A percentile compares a stretch with the other conserved stretches of the same genome.
Conservation (phyloP, 345 rosid genomes). For the Ceriops tagal region DNA sequence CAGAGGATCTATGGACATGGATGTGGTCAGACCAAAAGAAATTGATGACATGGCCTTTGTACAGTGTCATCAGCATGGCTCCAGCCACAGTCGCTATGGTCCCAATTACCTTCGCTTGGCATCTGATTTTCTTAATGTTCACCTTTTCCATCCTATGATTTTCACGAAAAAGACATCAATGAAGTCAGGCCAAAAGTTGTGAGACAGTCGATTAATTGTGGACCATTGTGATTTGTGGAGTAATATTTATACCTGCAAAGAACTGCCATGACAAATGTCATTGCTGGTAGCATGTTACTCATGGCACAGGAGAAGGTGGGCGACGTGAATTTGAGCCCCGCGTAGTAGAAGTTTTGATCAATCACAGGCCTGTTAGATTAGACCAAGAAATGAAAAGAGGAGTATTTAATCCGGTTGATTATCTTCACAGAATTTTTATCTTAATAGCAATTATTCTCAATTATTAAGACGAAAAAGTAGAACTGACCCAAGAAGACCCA, state of each 20-base stretch:
- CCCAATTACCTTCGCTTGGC: constrained; percentile 31
- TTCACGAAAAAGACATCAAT: background rate
- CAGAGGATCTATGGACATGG: constrained; percentile 3
- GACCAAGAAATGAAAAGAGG: background rate
- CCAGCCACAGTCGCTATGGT: constrained; percentile 28
- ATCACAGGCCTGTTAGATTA: constrained; percentile 24
- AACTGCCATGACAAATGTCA: constrained; percentile 30
- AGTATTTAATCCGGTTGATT: background rate
- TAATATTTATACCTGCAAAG: constrained; percentile 17
- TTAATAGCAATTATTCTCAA: background rate
- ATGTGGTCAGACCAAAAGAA: constrained; percentile 9
- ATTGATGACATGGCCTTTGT: constrained; percentile 21
- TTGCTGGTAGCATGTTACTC: constrained; percentile 28
- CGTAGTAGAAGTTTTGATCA: constrained; percentile 29
- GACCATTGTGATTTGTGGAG: too few relatives aligned
- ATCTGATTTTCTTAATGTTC: constrained; percentile 21
- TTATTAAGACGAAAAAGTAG: background rate
- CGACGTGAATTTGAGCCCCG: constrained; percentile 26
- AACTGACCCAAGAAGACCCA: constrained; percentile 26
- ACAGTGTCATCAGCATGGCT: constrained; percentile 33
- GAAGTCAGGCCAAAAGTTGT: background rate
- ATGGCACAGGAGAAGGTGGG: constrained; percentile 27
- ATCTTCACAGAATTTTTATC: background rate
- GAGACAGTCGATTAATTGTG: background rate
- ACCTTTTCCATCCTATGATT: constrained; percentile 22